These are phyloP conservation scores for Exophiala dermatitidis DNA, from an alignment of 2,329 filamentous ascomycete species.

Conservation along the genomic window DNA sequence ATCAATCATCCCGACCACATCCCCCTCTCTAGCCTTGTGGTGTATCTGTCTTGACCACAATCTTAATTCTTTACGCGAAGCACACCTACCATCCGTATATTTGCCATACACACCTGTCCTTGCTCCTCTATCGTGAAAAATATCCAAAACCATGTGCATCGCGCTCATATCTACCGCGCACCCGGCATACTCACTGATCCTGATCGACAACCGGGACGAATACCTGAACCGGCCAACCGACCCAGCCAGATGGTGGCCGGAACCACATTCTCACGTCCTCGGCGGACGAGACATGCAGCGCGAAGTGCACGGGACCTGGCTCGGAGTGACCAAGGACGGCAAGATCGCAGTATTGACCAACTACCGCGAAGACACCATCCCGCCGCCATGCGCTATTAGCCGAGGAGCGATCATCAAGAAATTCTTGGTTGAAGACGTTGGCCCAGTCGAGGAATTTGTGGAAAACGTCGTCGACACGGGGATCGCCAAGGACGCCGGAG, in stretches of 20 bases:
- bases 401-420: conserved; percentile 54
- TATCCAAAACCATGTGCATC: conserved; percentile 61
- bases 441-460: conserved; percentile 46
- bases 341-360: conserved; percentile 58
- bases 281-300: conserved; percentile 57
- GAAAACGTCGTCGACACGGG: conserved; percentile 48
- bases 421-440: conserved; percentile 46
- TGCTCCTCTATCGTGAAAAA: not conserved
- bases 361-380: conserved; percentile 49
- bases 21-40: too few relatives aligned
- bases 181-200: conserved; percentile 65
- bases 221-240: conserved; percentile 56
- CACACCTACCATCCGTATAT: not conserved
- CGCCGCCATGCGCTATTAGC: conserved; percentile 43
- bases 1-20: too few relatives aligned
- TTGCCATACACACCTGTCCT: not conserved
- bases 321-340: conserved; percentile 55
- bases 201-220: conserved; percentile 71
- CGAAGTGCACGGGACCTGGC: conserved; percentile 55
- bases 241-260: conserved; percentile 53
- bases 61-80: not conserved
- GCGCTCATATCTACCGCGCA: conserved; percentile 68
- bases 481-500: conserved; percentile 51
- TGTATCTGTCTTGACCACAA: too few relatives aligned
- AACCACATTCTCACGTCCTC: conserved; percentile 49